Evolutionary conservation across 192 early-diverging fungal species (phyloP).

Genomic region (Borealophlyctis nickersoniae): DNA sequence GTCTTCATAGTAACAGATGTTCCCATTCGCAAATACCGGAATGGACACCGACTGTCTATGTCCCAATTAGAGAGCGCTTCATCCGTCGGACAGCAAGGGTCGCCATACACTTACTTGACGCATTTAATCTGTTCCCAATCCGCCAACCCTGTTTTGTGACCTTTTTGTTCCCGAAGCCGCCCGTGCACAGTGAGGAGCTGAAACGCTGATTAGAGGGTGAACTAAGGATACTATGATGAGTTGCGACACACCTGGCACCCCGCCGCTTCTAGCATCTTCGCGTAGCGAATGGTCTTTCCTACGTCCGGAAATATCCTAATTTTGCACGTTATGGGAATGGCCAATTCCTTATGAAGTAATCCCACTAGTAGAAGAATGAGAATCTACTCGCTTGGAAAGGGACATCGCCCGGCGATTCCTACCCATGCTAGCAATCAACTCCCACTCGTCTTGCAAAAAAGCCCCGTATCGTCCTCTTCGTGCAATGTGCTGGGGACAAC

Average conservation of each 20-base stretch:
- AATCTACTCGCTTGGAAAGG: neutral
- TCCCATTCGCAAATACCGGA: constrained; percentile 98
- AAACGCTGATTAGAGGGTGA: neutral
- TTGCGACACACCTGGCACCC: constrained; percentile 67
- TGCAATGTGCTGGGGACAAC: constrained; percentile 96
- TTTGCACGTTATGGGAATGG: constrained; percentile 93
- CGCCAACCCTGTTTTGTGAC: constrained; percentile 91
- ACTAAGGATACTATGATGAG: neutral
- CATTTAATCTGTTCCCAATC: constrained; percentile 91
- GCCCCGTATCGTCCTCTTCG: constrained; percentile 87
- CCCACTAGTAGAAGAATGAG: constrained; percentile 39
- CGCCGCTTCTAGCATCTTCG: constrained; percentile 91
- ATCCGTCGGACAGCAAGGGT: neutral
- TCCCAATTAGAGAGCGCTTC: neutral
- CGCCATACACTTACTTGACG: constrained; percentile 54
- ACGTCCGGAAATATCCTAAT: constrained; percentile 88
- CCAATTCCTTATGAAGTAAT: constrained; percentile 74
- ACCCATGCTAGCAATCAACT: constrained; percentile 60
- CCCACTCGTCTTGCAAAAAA: constrained; percentile 94
- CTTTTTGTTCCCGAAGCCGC: constrained; percentile 93
- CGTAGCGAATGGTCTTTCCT: constrained; percentile 88
- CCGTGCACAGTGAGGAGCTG: constrained; percentile 88
- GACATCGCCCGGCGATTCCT: neutral
- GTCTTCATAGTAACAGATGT: constrained; percentile 91
- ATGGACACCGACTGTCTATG: constrained; percentile 68